Conservation (phyloP, 1,284 basidiomycete genomes). For the Takashimella tepidaria region DNA sequence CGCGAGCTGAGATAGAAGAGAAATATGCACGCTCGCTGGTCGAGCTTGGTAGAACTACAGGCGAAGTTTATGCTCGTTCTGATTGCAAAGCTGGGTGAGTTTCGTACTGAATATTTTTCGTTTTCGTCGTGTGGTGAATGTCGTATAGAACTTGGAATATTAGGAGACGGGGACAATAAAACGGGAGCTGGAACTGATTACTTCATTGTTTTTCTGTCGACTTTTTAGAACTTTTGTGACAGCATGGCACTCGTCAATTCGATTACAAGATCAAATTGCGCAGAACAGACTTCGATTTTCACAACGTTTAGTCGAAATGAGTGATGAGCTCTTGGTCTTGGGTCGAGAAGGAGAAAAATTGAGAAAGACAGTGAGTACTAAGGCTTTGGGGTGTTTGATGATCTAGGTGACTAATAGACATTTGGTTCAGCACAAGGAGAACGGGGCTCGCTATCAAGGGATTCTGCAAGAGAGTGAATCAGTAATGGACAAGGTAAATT, state of each 20-base stretch:
- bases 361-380: slow-evolving; percentile 68
- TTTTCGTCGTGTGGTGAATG: background rate
- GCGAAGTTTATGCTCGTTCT: slow-evolving; percentile 74
- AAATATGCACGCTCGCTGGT: slow-evolving; percentile 84
- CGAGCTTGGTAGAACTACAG: slow-evolving; percentile 71
- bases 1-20: slow-evolving; percentile 85
- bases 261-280: slow-evolving; percentile 80
- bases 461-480: slow-evolving; percentile 83
- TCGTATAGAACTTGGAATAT: background rate
- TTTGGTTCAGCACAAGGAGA: slow-evolving; percentile 69
- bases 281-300: slow-evolving; percentile 84
- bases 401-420: no score
- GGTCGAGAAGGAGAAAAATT: slow-evolving; percentile 91
- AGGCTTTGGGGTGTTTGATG: no score
- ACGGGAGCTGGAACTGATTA: background rate
- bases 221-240: slow-evolving; percentile 68
- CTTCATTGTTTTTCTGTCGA: slow-evolving; percentile 3
- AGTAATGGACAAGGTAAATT: slow-evolving; percentile 67
- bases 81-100: slow-evolving; percentile 91
- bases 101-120: background rate
- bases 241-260: slow-evolving; percentile 81
- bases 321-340: slow-evolving; percentile 80
- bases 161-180: background rate
- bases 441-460: slow-evolving; percentile 80
- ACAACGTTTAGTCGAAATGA: slow-evolving; percentile 85